Base-by-base conservation (phyloP, 1,284 basidiomycete genomes). In the Takashimella koratensis region DNA sequence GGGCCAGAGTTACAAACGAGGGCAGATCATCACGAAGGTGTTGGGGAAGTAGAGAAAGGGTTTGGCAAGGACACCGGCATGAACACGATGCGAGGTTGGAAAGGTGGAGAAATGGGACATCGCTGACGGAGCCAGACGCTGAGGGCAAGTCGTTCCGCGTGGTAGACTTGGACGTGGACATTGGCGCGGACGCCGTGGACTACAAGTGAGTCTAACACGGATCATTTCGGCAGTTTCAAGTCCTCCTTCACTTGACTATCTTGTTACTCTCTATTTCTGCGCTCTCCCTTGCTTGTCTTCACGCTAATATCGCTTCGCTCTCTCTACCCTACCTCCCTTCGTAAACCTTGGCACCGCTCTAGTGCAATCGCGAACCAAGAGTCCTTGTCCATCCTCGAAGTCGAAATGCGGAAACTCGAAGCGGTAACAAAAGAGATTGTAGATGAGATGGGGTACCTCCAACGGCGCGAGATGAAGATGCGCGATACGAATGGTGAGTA, bases 351-450 rank as follows among this genome's bases (percentile, higher is more conserved):
- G n/a, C n/a, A n/a, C n/a, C n/a, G 19, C 48, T 2, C 10, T 68
- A 94, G 90, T 69, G 95, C 95, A 20, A 98, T 98, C 71, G 95
- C 96, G 5, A 98, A 97, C 78, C 94, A 97, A 75, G 95, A 98
- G 76, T 94, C 90, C 0, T 81, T 98, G 0, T 97, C 92, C 2
- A 89, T 89, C 0, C 82, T 98, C 40, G 96, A 98, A 77, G 94
- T 92, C 0, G 95, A 98, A 76, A 96, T 98, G 91, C 83, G 94
- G 36, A 98, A 98, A 71, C 81, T 98, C 8, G 95, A 98, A 74
- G 92, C 89, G 1, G 78, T 97, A 4, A 88, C 93, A 27, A 90
- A 91, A 74, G 95, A 98, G 78, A 87, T 98, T 54, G 84, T 90
- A 16, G 93, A 98, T 64, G 94, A 98, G 76, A 82, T 98, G 80